Base-by-base conservation (phyloP, 1,284 basidiomycete species). In the Neotropicomus parvogracilis region DNA sequence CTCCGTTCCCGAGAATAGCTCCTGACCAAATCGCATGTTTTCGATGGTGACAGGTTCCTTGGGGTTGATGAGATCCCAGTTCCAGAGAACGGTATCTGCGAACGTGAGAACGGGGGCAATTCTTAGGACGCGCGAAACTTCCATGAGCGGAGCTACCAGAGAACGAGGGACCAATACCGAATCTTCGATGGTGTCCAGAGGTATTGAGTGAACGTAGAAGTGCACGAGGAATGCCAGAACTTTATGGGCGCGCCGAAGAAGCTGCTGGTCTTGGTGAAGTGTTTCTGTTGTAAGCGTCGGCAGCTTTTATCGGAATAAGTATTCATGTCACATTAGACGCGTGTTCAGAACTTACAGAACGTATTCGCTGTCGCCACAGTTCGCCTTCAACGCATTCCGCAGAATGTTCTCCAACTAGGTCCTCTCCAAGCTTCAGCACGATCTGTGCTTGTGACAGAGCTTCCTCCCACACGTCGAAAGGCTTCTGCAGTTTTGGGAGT, bases 21-120 rank as follows among this genome's bases (percentile, higher is more conserved):
- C 80, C 49, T 77, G 68, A 60, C 54, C 66, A 26, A 88, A 84
- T 44, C 73, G 73, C 72, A 85, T 77, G 70, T 88, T 83, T 54
- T 79, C 77, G 50, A 75, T 68, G 53, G 78, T 80, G 50, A 79
- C 64, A 42, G 79, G 81, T 38, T 69, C 66, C 20, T 67, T 70
- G 34, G 84, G 74, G 59, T 82, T 69, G 46, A 79, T 65, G 44
- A 81, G 73, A 42, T 84, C 77, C 80, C 86, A 95, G 64, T 98
- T 97, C 91, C 93, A 99, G 1, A 98, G 78, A 9, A 99, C 95
- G 4, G 90, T 93, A 65, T 97, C 95, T 29, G 95, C 91, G 63
- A 95, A 99, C 1, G 95, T 98, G 50, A 98, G 75, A 53, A 99
- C 81, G 0, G 95, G 95, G 1, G 95, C 93, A 21, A 97, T 83